Evolutionary conservation across 768 basidiomycete species (phyloP), one percentile per base, ranked within the genome.

Genomic region (Hygrocybe punicea): DNA sequence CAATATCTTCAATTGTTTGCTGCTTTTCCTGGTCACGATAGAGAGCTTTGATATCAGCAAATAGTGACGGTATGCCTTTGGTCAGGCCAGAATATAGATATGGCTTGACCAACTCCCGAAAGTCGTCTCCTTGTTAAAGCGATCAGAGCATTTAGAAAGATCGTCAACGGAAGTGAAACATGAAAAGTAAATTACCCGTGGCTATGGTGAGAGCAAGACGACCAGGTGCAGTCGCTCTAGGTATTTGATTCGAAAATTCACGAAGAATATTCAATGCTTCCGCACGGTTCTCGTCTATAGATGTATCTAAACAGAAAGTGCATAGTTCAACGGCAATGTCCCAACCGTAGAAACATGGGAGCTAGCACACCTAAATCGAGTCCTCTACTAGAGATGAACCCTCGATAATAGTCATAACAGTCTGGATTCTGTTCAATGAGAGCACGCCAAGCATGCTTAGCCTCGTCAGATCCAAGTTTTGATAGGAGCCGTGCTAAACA

Each of bases 11-110:
- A 44, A 98, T 83, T 6, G 76, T 71, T 34, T 76, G 70, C 49
- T 83, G 83, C 68, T 96, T 98, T 47, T 73, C 70, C 1, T 75
- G 55, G 58, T 91, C 80, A 8, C 63, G 61, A 65, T 97, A 98
- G 1, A 98, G 81, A 0, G 85, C 77, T 69, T 98, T 98, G 69
- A 98, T 65, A 71, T 98, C 95, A 16, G 88, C 84, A 65, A 98
- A 99, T 2, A 98, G 76, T 2, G 93, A 97, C 2, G 97, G 97
- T 37, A 98, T 79, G 61, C 95, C 96, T 66, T 91, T 92, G 40
- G 78, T 79, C 11, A 99, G 76, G 8, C 83, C 89, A 4, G 78
- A 76, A 6, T 79, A 65, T 47, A 98, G 72, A 70, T 98, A 98
- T 4, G 79, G 72, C 56, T 78, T 76, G 6, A 82, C 82, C 10